A percentile compares a stretch with the other conserved stretches of the same genome.
These are phyloP conservation scores for Pichia sp. DNA, from an alignment of 1,139 yeast genomes.

Conservation along the genomic window DNA sequence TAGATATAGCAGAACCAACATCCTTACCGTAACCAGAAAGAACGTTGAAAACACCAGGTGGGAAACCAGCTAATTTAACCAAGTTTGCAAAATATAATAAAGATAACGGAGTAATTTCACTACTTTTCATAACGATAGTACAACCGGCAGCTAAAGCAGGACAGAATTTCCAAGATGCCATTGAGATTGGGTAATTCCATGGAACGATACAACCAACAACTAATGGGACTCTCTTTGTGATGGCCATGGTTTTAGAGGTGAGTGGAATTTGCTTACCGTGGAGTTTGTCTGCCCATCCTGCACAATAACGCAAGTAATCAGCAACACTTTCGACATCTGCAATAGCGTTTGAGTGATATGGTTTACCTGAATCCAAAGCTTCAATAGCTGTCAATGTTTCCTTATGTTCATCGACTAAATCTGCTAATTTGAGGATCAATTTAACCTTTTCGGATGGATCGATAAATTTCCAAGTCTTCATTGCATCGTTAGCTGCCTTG, in stretches of 20 bases:
- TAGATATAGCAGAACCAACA: slow-evolving; percentile 50
- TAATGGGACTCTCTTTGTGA: slow-evolving; percentile 78
- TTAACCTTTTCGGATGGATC: slow-evolving; percentile 45
- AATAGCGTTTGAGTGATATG: slow-evolving; percentile 48
- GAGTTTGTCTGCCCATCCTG: slow-evolving; percentile 82
- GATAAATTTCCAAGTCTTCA: slow-evolving; percentile 51
- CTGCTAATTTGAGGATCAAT: slow-evolving; percentile 50
- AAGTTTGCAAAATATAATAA: slow-evolving; percentile 54
- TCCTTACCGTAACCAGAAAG: slow-evolving; percentile 53
- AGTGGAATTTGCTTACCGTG: slow-evolving; percentile 70
- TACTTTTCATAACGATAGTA: slow-evolving; percentile 60
- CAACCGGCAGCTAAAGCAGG: slow-evolving; percentile 73
- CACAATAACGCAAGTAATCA: slow-evolving; percentile 65
- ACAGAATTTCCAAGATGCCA: slow-evolving; percentile 71
- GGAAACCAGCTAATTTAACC: slow-evolving; percentile 58
- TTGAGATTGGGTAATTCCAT: slow-evolving; percentile 73
- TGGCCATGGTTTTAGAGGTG: slow-evolving; percentile 63
- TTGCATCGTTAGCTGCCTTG: slow-evolving; percentile 67
- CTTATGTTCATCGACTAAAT: slow-evolving; percentile 46
- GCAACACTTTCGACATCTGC: slow-evolving; percentile 64
- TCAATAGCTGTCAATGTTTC: slow-evolving; percentile 55
- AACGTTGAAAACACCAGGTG: slow-evolving; percentile 62
- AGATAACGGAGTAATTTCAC: slow-evolving; percentile 65
- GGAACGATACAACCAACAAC: slow-evolving; percentile 73
- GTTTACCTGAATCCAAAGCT: slow-evolving; percentile 62